These are phyloP conservation scores for Boletus reticuloceps DNA, from an alignment of 768 basidiomycete genomes.

Conservation along the genomic window DNA sequence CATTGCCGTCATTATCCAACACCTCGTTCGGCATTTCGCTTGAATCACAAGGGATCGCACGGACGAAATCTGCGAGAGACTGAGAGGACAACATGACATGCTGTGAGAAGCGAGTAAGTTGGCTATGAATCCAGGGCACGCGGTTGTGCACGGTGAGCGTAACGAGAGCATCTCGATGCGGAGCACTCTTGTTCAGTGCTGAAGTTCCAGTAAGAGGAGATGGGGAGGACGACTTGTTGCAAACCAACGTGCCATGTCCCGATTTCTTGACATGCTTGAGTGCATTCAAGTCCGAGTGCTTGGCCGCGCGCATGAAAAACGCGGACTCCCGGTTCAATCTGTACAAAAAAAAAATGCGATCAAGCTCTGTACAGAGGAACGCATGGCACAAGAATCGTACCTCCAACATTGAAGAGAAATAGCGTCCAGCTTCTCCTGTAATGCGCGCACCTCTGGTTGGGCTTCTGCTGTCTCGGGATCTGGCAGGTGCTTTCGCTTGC, in stretches of 20 bases:
- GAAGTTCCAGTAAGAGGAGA: neutral
- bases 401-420: conserved; percentile 58
- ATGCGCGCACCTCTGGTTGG: conserved; percentile 41
- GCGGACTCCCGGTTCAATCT: conserved; percentile 55
- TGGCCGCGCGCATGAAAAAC: conserved; percentile 61
- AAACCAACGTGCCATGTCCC: conserved; percentile 33
- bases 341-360: neutral
- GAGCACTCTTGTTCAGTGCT: neutral
- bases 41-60: conserved; percentile 59
- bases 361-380: neutral
- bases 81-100: conserved; percentile 71
- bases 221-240: neutral
- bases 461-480: conserved; percentile 27
- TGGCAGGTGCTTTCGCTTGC: conserved; percentile 36
- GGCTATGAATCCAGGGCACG: conserved; percentile 58
- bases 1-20: conserved; percentile 29
- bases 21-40: conserved; percentile 49
- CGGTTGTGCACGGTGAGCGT: conserved; percentile 60
- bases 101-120: conserved; percentile 61
- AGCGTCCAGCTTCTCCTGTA: conserved; percentile 52
- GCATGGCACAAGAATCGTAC: conserved; percentile 37
- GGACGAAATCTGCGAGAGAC: conserved; percentile 61
- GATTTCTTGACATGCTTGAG: conserved; percentile 32
- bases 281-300: conserved; percentile 65
- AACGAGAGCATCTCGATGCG: conserved; percentile 44